Conservation (phyloP, 176 grass and related monocot genomes). For the Urochloa ruziziensis region DNA sequence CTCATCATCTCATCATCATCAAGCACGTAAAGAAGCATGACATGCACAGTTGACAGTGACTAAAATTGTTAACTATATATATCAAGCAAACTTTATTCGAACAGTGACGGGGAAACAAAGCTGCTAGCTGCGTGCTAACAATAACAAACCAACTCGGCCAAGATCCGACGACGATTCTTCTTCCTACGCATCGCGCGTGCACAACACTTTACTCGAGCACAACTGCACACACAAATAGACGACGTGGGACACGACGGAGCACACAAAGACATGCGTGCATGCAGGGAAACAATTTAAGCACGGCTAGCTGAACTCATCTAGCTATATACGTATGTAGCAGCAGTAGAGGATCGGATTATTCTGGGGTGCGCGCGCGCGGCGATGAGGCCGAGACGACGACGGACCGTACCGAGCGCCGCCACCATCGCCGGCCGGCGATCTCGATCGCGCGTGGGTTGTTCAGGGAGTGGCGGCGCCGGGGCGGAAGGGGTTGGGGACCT, state of each 20-base stretch:
- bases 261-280: slow-evolving; percentile 22
- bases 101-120: neutral
- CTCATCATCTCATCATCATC: neutral
- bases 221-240: neutral
- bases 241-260: neutral
- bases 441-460: neutral
- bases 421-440: neutral
- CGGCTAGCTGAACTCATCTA: neutral
- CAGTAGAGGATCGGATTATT: neutral
- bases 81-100: neutral
- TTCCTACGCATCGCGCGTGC: neutral
- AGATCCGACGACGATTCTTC: neutral
- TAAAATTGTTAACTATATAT: neutral
- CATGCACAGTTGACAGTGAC: neutral
- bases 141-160: neutral
- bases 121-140: neutral
- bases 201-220: neutral
- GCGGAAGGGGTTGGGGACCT: slow-evolving; percentile 78
- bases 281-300: neutral
- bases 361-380: neutral
- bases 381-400: neutral
- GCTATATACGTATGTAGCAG: neutral
- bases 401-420: too few species aligned
- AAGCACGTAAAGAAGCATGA: neutral
- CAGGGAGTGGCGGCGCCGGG: slow-evolving; percentile 35